phyloP scores from a whole-genome alignment of 192 early-diverging fungal species.

The Gigaspora rosea region DNA sequence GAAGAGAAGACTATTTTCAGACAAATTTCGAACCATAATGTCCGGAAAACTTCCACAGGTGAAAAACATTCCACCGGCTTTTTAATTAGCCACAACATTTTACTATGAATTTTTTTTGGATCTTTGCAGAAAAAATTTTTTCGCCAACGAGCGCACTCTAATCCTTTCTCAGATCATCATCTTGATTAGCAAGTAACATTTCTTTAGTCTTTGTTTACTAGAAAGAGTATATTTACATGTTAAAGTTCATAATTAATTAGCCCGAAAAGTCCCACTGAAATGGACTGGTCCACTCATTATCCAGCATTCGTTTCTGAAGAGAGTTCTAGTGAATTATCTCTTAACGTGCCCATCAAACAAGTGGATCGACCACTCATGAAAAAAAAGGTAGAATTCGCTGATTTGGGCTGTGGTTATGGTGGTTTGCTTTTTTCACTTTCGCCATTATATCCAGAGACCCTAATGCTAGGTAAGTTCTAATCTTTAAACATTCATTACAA shows the following conservation, averaged over 20 bases:
- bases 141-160: constrained; percentile 92
- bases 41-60: background rate
- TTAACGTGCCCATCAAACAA: background rate
- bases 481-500: background rate
- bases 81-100: background rate
- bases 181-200: constrained; percentile 76
- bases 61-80: background rate
- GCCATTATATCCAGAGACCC: constrained; percentile 86
- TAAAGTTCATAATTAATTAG: constrained; percentile 38
- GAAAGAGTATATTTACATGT: background rate
- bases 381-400: constrained; percentile 89
- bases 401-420: constrained; percentile 98
- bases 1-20: background rate
- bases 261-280: constrained; percentile 73
- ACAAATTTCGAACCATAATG: background rate
- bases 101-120: background rate
- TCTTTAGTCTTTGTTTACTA: background rate
- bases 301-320: constrained; percentile 63
- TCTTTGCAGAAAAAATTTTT: constrained; percentile 76
- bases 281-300: constrained; percentile 91
- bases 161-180: constrained; percentile 94
- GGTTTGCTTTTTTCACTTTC: constrained; percentile 86
- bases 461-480: constrained; percentile 74
- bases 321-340: constrained; percentile 31
- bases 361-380: constrained; percentile 31